Conservation (phyloP, 257 asterid species). For the Plantago major region DNA sequence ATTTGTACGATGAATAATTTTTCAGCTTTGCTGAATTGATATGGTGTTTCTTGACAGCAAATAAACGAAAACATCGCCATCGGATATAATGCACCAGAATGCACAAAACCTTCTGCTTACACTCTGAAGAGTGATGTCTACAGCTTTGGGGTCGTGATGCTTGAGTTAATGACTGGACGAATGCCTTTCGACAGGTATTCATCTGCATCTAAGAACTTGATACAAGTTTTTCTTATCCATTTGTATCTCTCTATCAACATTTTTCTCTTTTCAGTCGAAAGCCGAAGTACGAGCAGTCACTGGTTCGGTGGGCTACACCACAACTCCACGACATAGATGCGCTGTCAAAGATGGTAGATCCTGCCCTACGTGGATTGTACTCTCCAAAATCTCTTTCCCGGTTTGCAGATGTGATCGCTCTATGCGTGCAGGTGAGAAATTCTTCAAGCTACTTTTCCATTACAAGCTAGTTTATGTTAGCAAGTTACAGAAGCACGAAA, state of each 20-base stretch:
- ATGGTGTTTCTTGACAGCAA: conserved; percentile 2
- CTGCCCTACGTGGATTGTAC: conserved; percentile 48
- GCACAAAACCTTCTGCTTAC: conserved; percentile 34
- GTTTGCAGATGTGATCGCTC: conserved; percentile 48
- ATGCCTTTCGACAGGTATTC: conserved; percentile 49
- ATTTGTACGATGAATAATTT: no score
- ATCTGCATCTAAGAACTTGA: not conserved
- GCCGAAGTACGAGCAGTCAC: conserved; percentile 44
- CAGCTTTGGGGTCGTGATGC: conserved; percentile 60
- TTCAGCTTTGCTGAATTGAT: no score
- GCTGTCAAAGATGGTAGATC: conserved; percentile 50
- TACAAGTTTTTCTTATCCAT: not conserved
- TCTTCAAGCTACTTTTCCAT: no score
- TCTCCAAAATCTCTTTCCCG: conserved; percentile 54
- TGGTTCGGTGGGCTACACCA: conserved; percentile 56
- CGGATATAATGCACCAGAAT: conserved; percentile 60
- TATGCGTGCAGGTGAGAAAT: conserved; percentile 42
- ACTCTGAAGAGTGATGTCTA: conserved; percentile 51
- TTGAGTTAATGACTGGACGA: conserved; percentile 56
- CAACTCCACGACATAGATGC: conserved; percentile 60
- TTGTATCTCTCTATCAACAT: not conserved
- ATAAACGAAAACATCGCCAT: conserved; percentile 24
- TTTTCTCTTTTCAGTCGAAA: not conserved
- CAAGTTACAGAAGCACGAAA: not conserved
- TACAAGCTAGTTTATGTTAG: not conserved